A percentile compares a stretch with the other conserved stretches of the same genome.
phyloP scores from a whole-genome alignment of 2,329 filamentous ascomycete species.

The Pseudogymnoascus sp. region DNA sequence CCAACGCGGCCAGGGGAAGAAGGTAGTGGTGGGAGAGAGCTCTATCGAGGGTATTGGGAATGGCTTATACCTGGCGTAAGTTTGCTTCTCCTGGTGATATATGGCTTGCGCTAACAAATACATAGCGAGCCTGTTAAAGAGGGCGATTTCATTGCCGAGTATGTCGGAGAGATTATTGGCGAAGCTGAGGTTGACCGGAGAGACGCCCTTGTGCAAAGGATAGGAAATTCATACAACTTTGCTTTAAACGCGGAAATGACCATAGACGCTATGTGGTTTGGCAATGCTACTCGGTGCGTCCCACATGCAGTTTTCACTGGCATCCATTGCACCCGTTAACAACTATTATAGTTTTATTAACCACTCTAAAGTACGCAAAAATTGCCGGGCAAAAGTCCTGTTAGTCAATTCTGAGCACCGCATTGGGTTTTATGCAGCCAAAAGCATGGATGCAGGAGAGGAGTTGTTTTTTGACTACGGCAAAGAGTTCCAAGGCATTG shows the following conservation, averaged over 20 bases:
- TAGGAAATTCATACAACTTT: conserved; percentile 40
- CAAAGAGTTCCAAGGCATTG: conserved; percentile 43
- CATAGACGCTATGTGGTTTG: not conserved
- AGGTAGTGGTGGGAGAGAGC: conserved; percentile 60
- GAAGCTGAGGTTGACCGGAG: conserved; percentile 22
- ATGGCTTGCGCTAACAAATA: conserved; percentile 31
- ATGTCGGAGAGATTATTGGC: conserved; percentile 58
- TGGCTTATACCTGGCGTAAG: conserved; percentile 63
- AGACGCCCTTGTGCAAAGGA: conserved; percentile 27
- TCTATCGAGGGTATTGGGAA: conserved; percentile 61
- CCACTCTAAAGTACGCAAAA: conserved; percentile 57
- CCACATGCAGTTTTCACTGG: conserved; percentile 11
- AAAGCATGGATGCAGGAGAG: conserved; percentile 60
- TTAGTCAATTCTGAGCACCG: conserved; percentile 69
- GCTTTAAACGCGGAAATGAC: conserved; percentile 37
- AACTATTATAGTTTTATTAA: conserved; percentile 72
- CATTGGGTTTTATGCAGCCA: conserved; percentile 62
- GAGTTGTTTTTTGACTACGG: conserved; percentile 80
- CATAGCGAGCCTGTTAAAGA: conserved; percentile 25
- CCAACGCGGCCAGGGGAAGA: conserved; percentile 58
- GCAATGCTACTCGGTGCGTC: conserved; percentile 1
- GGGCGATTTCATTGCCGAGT: conserved; percentile 72
- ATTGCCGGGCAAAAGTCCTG: conserved; percentile 58
- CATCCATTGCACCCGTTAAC: conserved; percentile 64
- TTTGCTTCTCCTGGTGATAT: conserved; percentile 27